Evolutionary conservation across 192 early-diverging fungal genomes (phyloP), one percentile per base, ranked within the genome.

Genomic region (Dispira simplex): DNA sequence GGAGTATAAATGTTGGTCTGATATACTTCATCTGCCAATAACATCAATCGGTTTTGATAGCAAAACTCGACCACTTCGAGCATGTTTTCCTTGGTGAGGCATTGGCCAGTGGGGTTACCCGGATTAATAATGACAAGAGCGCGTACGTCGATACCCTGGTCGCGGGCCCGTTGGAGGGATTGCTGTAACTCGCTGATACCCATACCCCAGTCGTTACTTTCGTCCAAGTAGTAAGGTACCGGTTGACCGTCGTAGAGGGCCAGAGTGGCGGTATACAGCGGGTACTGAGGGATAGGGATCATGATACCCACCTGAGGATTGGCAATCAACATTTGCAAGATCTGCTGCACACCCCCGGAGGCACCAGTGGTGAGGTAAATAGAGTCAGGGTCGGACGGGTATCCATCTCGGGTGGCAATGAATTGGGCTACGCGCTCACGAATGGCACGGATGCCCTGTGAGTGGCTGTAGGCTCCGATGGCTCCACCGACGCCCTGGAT

Each of bases 261-360:
- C 52, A 99, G 77, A 0, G 91, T 87, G 28, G 94, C 96, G 12
- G 90, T 90, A 79, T 99, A 99, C 28, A 99, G 83, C 56, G 96
- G 96, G 69, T 99, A 99, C 70, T 99, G 96, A 44, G 96, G 96
- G 59, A 99, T 93, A 25, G 96, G 96, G 67, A 97, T 97, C 94
- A 99, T 92, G 69, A 99, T 89, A 39, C 96, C 96, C 46, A 92
- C 85, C 27, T 88, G 77, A 43, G 67, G 65, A 71, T 89, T 69
- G 46, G 86, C 76, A 44, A 92, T 88, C 23, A 97, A 71, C 66
- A 89, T 80, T 70, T 99, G 90, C 23, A 99, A 78, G 49, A 95
- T 81, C 1, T 81, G 79, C 76, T 99, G 94, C 18, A 99, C 91
- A 56, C 90, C 96, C n/a, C 87, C 80, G 43, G 88, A 91, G 14